phyloP scores from a whole-genome alignment of 495 filamentous ascomycete genomes.

The Elasticomyces elasticus region DNA sequence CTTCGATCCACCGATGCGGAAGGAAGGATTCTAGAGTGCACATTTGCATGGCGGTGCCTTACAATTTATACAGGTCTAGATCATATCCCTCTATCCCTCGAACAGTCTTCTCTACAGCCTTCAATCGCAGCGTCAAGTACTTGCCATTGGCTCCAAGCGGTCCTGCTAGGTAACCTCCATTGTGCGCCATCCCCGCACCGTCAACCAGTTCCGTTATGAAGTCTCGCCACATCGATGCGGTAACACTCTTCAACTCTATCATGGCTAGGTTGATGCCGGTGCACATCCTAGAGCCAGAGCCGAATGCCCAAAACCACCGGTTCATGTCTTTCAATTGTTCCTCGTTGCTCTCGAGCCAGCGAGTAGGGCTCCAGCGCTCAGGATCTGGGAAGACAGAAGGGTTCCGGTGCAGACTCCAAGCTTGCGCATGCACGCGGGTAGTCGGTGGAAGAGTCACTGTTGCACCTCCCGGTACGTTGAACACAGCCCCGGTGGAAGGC shows the following conservation, averaged over 20 bases:
- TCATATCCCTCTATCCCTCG: too few relatives aligned
- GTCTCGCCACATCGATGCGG: not conserved
- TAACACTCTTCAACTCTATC: not conserved
- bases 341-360: slow-evolving; percentile 26
- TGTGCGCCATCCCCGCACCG: too few relatives aligned
- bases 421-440: slow-evolving; percentile 48
- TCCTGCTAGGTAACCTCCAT: too few relatives aligned
- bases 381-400: slow-evolving; percentile 27
- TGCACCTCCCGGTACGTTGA: slow-evolving; percentile 33
- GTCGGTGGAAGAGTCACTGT: slow-evolving; percentile 47
- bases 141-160: too few relatives aligned
- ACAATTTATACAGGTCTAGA: too few relatives aligned
- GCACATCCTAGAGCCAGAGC: slow-evolving; percentile 74
- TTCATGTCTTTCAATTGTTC: slow-evolving; percentile 40
- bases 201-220: not conserved
- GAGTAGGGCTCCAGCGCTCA: slow-evolving; percentile 26
- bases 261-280: slow-evolving; percentile 55
- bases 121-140: too few relatives aligned
- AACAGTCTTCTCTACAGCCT: too few relatives aligned
- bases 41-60: too few relatives aligned
- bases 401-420: slow-evolving; percentile 39
- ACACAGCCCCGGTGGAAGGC: slow-evolving; percentile 39
- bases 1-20: not conserved
- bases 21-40: too few relatives aligned
- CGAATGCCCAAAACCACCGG: slow-evolving; percentile 76